Evolutionary conservation across 768 basidiomycete genomes (phyloP), one percentile per base, ranked within the genome.

Genomic region (Tylopilus plumbeoviolaceoides): DNA sequence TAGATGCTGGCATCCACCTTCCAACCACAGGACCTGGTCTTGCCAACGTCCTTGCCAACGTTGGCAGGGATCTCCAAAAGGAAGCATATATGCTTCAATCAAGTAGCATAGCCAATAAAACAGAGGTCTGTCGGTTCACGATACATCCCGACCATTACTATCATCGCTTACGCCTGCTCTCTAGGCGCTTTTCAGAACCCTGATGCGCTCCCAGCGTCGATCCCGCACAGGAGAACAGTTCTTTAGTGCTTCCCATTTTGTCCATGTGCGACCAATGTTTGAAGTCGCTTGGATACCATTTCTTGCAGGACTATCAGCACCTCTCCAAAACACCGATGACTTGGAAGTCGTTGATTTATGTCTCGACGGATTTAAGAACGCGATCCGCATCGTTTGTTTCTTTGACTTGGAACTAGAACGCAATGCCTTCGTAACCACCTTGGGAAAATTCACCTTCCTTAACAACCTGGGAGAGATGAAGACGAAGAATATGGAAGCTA

Each of bases 231-330:
- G 77, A 23, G 92, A 97, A 57, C 91, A 95, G 56, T 99, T 93
- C 73, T 97, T 95, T 73, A 92, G 91, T 57, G 97, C 97, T 1
- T 97, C 92, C 0, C 91, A 98, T 64, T 91, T 94, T 56, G 83
- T 98, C 52, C 97, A 99, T 67, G 95, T 98, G 55, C 82, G 85
- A 35, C 95, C 97, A 18, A 99, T 99, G 97, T 97, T 99, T 62
- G 95, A 98, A 70, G 95, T 98, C 7, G 95, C 93, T 20, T 99
- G 97, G 97, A 98, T 98, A 73, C 85, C 97, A 1, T 95, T 98
- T 72, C 79, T 99, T 21, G 95, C 97, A 14, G 95, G 94, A 11
- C 76, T 98, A 27, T 98, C 97, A 9, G 91, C 85, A 0, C 95
- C 94, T 15, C 76, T 98, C 41, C 97, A 98, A 68, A 91, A 94